Evolutionary conservation across 192 early-diverging fungal species (phyloP), one percentile per base, ranked within the genome.

Genomic region (Umbelopsis ramanniana): DNA sequence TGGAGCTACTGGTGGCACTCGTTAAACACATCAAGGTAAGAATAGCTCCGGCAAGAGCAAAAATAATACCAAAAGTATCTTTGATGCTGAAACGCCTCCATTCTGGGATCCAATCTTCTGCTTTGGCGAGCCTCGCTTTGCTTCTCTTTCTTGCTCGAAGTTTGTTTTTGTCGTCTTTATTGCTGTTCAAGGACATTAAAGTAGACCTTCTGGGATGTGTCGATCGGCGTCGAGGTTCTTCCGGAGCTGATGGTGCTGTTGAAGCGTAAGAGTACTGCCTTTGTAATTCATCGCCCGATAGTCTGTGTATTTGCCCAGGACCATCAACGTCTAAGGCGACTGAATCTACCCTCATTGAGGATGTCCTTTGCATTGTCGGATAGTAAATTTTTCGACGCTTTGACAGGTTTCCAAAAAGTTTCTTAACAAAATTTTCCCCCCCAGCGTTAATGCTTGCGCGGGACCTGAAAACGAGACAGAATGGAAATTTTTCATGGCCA

Each of bases 41-140:
- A 4, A 74, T 50, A 68, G 71, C 71, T 0, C 77, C 77, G 29
- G 22, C 33, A n/a, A 78, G 11, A 2, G 63, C 52, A 21, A 78
- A 60, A 0, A 71, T 8, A 0, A 74, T 19, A 6, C 77, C 77
- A 35, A 78, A 1, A 19, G 17, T 15, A 14, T 63, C 57, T 35
- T 63, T 63, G 33, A 17, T 37, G 6, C 33, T 63, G 6, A 63
- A 33, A 19, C n/a, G 23, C 4, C 12, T 19, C 57, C 26, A 63
- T 5, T 26, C 2, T 14, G 57, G 57, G 5, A 29, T 11, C 57
- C 57, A 63, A 6, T n/a, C 5, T 50, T n/a, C 11, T 26, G 0
- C 19, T 0, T 37, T 38, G 4, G 29, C 3, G 17, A 37, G 35
- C 12, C 57, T 26, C 6, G 19, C 12, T 7, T 17, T n/a, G 17